phyloP scores from a whole-genome alignment of 2,329 filamentous ascomycete species.

The Paecilomyces dactylethromorphus region DNA sequence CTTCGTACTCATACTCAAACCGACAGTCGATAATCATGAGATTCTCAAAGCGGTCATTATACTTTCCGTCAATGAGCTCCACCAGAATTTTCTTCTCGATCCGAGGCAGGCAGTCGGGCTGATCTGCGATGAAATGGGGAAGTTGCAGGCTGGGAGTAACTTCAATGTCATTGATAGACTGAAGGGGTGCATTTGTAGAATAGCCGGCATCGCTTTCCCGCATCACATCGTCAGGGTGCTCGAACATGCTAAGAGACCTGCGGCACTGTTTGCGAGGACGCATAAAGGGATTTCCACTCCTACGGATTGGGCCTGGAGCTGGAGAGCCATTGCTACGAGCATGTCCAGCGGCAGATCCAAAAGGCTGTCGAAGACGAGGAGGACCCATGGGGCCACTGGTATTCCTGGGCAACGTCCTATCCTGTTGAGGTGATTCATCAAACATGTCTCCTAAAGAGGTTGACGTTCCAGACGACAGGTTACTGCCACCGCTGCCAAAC shows the following conservation, averaged over 20 bases:
- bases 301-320: conserved; percentile 62
- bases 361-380: conserved; percentile 59
- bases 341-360: conserved; percentile 43
- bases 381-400: conserved; percentile 53
- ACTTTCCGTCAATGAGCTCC: conserved; percentile 81
- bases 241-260: conserved; percentile 95
- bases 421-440: conserved; percentile 68
- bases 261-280: conserved; percentile 83
- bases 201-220: conserved; percentile 63
- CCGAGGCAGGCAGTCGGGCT: conserved; percentile 79
- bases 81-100: conserved; percentile 77
- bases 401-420: conserved; percentile 53
- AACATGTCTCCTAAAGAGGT: conserved; percentile 76
- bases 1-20: conserved; percentile 98
- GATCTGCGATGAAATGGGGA: conserved; percentile 75
- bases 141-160: conserved; percentile 66
- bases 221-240: conserved; percentile 81
- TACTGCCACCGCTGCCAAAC: conserved; percentile 57
- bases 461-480: conserved; percentile 50
- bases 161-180: conserved; percentile 79
- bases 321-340: conserved; percentile 69
- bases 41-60: conserved; percentile 67
- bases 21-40: conserved; percentile 90
- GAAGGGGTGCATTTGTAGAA: conserved; percentile 51
- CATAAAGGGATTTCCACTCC: conserved; percentile 63